Base-by-base conservation (phyloP, 257 asterid species). In the Paraleonurus japonicus region DNA sequence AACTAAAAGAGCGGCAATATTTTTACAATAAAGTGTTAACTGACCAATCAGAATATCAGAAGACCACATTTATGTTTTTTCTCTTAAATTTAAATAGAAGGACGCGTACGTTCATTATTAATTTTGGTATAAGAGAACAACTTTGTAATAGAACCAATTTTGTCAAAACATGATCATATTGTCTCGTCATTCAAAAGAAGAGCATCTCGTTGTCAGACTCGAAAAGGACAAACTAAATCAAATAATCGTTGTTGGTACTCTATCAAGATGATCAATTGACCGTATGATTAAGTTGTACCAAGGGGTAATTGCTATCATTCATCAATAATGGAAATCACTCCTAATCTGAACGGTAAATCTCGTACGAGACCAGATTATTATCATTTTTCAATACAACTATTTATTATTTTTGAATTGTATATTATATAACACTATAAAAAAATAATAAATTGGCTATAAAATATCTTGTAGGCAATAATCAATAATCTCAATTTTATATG, bases 211-310 rank as follows among this genome's bases (percentile, higher is more conserved):
- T 24, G 70, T 30, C 70, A 30, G 48, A 33, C 10, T 37, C 48
- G 12, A 37, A 37, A 53, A 73, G 11, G 78, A 65, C 66, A 54
- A 73, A 27, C 37, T 3, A 63, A 59, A 43, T 41, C 33, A 48
- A 45, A 61, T 61, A 9, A 41, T 41, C 6, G 57, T 12, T 39
- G 32, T 32, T 32, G 55, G 22, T 28, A 9, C 15, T 54, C 4
- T 50, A n/a, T 50, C 5, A 17, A 1, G 16, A 10, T 39, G 47
- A 16, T 48, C n/a, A 48, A 64, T 50, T 51, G 5, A 51, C 58
- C 41, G n/a, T n/a, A 62, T 50, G 28, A 51, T 32, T 10, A 43
- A 43, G 5, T 43, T 13, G 55, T 37, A 33, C 16, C 7, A 28
- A 5, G 13, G 3, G 47, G 7, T 43, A 4, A 13, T 43, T 43